Evolutionary conservation across 345 rosid species (phyloP).

Genomic region (Carallia brachiata): DNA sequence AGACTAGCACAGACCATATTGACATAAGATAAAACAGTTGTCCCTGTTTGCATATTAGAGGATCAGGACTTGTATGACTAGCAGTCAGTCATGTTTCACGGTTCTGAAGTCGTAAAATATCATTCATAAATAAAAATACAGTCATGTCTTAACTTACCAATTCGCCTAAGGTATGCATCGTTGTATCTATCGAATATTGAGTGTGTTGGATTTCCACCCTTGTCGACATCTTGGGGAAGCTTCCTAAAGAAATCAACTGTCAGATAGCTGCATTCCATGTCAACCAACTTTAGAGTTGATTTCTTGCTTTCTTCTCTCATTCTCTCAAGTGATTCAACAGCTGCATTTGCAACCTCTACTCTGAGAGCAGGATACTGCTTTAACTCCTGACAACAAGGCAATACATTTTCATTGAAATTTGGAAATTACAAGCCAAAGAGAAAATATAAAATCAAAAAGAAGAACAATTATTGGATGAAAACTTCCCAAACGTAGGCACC

Average conservation of each 20-base stretch:
- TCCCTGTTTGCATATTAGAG: conserved; percentile 43
- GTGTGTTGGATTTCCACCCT: conserved; percentile 96
- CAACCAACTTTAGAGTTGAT: conserved; percentile 88
- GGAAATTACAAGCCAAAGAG: not conserved
- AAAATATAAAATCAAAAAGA: no score
- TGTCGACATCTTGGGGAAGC: conserved; percentile 97
- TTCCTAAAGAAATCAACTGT: conserved; percentile 97
- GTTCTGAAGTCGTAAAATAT: no score
- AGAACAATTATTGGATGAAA: no score
- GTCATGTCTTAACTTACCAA: conserved; percentile 49
- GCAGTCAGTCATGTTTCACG: no score
- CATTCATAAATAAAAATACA: not conserved
- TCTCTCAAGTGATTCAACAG: conserved; percentile 80
- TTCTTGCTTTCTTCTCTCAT: conserved; percentile 91
- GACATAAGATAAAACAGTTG: conserved; percentile 86
- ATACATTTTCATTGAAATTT: not conserved
- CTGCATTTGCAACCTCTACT: conserved; percentile 89
- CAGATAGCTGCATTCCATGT: conserved; percentile 91
- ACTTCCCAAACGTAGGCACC: not conserved
- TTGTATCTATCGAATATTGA: conserved; percentile 96
- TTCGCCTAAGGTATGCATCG: conserved; percentile 83
- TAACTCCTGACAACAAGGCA: conserved; percentile 65
- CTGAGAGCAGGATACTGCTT: conserved; percentile 96
- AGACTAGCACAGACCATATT: conserved; percentile 87
- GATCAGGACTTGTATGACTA: not conserved